Evolutionary conservation across 345 rosid species (phyloP), one percentile per base, ranked within the genome.

Genomic region (Noccaea caerulescens): DNA sequence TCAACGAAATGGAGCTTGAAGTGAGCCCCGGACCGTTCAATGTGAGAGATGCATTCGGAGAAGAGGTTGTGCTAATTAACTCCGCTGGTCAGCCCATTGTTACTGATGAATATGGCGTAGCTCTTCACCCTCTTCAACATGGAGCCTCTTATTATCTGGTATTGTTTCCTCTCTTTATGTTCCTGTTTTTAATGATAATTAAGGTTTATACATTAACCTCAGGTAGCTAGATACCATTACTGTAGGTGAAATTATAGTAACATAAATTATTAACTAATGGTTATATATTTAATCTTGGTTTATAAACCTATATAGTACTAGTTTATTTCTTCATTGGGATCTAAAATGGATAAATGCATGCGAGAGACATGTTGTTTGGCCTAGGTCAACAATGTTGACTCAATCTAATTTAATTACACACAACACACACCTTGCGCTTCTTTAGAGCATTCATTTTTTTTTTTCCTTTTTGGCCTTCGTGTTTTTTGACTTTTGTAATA

Each of bases 1-100:
- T 94, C 84, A 89, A 91, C 55, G 98, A 91, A 60, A 84, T 94
- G 63, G 89, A 90, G n/a, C 78, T 91, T 51, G 97, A 94, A 65
- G 84, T 94, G 32, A 76, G 72, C 3, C 63, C 58, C 7, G 93
- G 91, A 37, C 93, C 95, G 12, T 88, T 94, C 71, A 91, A 88
- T 69, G 88, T 91, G 58, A 81, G 88, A 41, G 96, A 87, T 65
- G 90, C 97, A 12, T 94, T 94, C 30, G 99, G 99, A 18, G 96
- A 89, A 58, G 92, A 89, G 33, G 85, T 82, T 4, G 77, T 89
- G 52, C 76, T 94, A 60, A 80, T 94, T 51, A 81, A 86, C 78
- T 86, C 95, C 5, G 71, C 88, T 1, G 97, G 99, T 53, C 93
- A 88, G 43, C 95, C 92, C 27, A 82, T 94, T 68, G 82, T 84